Percentiles rank a stretch among this genome's conserved stretches.
phyloP scores from a whole-genome alignment of 208 protist genomes.

The Acanthamoeba sp. region DNA sequence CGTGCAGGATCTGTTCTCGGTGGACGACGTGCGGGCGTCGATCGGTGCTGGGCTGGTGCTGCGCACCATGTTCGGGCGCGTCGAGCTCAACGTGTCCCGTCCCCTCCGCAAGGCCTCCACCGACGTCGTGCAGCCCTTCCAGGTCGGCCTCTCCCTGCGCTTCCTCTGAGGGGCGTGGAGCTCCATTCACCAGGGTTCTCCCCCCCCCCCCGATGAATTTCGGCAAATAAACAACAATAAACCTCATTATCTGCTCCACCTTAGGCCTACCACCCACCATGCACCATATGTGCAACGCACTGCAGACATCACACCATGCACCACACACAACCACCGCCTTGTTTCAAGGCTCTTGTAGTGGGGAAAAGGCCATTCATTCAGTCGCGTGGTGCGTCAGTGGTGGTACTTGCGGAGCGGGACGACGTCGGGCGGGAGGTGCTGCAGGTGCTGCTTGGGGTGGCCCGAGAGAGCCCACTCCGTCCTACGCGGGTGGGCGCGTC shows the following conservation, averaged over 20 bases:
- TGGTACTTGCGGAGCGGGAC: constrained; percentile 29
- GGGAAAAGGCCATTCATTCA: too few relatives aligned
- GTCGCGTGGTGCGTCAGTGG: too few relatives aligned
- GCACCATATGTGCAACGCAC: too few relatives aligned
- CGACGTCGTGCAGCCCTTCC: not conserved
- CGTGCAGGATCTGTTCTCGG: not conserved
- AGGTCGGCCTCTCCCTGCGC: not conserved
- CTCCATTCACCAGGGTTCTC: not conserved
- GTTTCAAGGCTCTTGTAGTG: too few relatives aligned
- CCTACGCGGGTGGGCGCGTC: not conserved
- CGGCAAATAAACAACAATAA: too few relatives aligned
- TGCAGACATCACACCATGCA: too few relatives aligned
- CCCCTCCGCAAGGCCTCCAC: not conserved
- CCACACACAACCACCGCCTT: too few relatives aligned
- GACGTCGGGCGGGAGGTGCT: not conserved
- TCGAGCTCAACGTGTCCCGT: constrained; percentile 10
- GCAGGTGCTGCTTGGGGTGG: constrained; percentile 26
- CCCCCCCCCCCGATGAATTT: not conserved
- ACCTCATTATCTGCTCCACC: too few relatives aligned
- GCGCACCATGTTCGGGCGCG: constrained; percentile 16
- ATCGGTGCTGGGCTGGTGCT: not conserved
- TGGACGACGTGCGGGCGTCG: not conserved
- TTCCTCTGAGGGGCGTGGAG: constrained; percentile 28
- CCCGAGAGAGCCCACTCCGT: not conserved
- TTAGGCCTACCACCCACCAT: too few relatives aligned